Evolutionary conservation across 306 rosid genomes (phyloP), one percentile per base, ranked within the genome.

Genomic region (Purshia tridentata): DNA sequence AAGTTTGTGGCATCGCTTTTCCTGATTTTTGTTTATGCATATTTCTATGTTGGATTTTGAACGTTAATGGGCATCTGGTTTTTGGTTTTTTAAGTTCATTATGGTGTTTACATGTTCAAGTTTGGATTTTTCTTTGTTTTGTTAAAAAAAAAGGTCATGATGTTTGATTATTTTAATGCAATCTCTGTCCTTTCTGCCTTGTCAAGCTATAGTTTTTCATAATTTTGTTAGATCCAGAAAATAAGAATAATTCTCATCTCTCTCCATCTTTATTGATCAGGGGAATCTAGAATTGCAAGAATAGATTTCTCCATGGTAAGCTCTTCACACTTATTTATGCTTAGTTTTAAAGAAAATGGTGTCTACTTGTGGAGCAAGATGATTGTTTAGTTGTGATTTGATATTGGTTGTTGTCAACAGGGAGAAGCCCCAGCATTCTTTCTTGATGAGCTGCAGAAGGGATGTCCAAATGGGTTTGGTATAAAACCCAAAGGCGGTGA

Each of bases 401-500:
- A 79, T 73, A 64, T 70, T 76, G 77, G 54, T 52, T 75, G 47
- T 81, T 86, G 77, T 82, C 69, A 48, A 62, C 77, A 94, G 99
- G 99, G 99, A 39, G 88, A 89, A 84, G 97, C 99, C 49, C 96
- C 97, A 3, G 89, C 87, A 59, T 88, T 94, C 77, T 76, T 80
- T 67, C 88, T 76, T 81, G 89, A 89, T 65, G 96, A 79, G 74
- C 77, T 81, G 72, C 89, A 82, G 64, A 76, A 80, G 77, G 92
- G 76, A 74, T 73, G 77, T 75, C 67, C 78, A 29, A 75, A 78
- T 69, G 97, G 85, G 68, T 80, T 82, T 72, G 91, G 85, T 70
- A 83, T 84, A 46, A 84, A 89, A 72, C 80, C 88, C 14, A 84
- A 82, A 70, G 64, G 87, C 53, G 65, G 78, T 65, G 83, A 84